phyloP scores from a whole-genome alignment of 768 basidiomycete species.

The Dentipellis fragilis region DNA sequence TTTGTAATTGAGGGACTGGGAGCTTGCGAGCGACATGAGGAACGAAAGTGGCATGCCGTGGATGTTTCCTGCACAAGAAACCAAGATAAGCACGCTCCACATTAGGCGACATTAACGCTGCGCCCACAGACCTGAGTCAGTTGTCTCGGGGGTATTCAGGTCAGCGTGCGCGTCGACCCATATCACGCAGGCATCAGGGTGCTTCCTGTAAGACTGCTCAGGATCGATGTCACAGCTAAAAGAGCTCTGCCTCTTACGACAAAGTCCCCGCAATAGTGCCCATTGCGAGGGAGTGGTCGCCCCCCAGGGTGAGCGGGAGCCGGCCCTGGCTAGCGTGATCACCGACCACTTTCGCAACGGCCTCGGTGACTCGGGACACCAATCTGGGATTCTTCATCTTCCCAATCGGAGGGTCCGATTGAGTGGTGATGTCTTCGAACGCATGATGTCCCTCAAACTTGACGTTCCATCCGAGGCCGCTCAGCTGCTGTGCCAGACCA shows the following conservation, averaged over 20 bases:
- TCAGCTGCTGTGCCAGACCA: constrained; percentile 70
- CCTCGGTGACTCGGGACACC: constrained; percentile 74
- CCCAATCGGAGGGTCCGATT: constrained; percentile 72
- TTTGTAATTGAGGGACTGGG: constrained; percentile 1
- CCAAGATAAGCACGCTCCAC: neutral
- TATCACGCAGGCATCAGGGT: constrained; percentile 78
- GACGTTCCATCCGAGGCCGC: constrained; percentile 79
- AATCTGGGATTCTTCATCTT: constrained; percentile 84
- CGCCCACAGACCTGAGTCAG: constrained; percentile 50
- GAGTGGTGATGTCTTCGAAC: constrained; percentile 64
- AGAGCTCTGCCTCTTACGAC: constrained; percentile 32
- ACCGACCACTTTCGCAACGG: constrained; percentile 70
- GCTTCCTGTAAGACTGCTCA: constrained; percentile 15
- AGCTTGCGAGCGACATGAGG: constrained; percentile 37
- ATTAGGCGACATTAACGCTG: neutral
- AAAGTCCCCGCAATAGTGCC: constrained; percentile 91
- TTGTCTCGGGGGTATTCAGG: constrained; percentile 84
- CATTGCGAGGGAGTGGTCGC: constrained; percentile 94
- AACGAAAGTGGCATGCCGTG: constrained; percentile 99
- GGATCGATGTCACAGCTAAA: neutral
- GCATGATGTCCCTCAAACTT: constrained; percentile 85
- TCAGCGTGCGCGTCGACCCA: constrained; percentile 99
- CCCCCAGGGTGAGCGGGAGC: constrained; percentile 86
- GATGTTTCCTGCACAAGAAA: constrained; percentile 61
- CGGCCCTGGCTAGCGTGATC: constrained; percentile 67